Percentiles rank a stretch among this genome's conserved stretches.
Evolutionary conservation across 352 stramenopile species (phyloP).

Genomic region (Phytophthora sojae): DNA sequence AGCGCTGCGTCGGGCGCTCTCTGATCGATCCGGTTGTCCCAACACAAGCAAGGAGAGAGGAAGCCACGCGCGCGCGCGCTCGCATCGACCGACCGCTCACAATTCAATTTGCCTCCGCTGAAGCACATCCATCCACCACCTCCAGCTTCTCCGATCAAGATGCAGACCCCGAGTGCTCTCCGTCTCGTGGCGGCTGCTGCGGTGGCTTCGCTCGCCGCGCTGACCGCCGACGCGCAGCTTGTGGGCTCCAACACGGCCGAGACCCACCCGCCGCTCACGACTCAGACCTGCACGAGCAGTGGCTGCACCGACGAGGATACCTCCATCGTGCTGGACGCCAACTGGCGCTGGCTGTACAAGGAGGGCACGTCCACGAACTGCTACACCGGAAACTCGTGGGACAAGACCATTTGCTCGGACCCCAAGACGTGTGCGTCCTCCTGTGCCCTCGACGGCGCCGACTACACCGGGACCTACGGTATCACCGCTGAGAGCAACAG

Average conservation of each 20-base stretch:
- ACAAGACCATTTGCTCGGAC: constrained; percentile 51
- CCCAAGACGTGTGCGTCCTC: constrained; percentile 49
- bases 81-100: constrained; percentile 7
- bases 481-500: constrained; percentile 37
- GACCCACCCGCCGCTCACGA: constrained; percentile 51
- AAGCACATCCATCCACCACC: constrained; percentile 8
- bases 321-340: constrained; percentile 67
- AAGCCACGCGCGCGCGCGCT: constrained; percentile 11
- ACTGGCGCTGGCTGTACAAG: constrained; percentile 70
- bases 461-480: constrained; percentile 66
- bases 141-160: constrained; percentile 19
- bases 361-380: constrained; percentile 57
- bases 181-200: constrained; percentile 28
- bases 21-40: constrained; percentile 25
- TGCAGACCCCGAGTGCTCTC: constrained; percentile 34
- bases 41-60: not conserved
- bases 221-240: constrained; percentile 39
- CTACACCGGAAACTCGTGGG: constrained; percentile 60
- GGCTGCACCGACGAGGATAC: constrained; percentile 47
- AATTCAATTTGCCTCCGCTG: constrained; percentile 39
- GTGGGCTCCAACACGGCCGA: constrained; percentile 48
- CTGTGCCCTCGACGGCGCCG: constrained; percentile 59
- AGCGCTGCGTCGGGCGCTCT: constrained; percentile 13
- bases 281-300: constrained; percentile 26
- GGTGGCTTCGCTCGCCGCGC: constrained; percentile 7